Evolutionary conservation across 2,329 filamentous ascomycete species (phyloP), one percentile per base, ranked within the genome.

Genomic region (Fusarium setosum): DNA sequence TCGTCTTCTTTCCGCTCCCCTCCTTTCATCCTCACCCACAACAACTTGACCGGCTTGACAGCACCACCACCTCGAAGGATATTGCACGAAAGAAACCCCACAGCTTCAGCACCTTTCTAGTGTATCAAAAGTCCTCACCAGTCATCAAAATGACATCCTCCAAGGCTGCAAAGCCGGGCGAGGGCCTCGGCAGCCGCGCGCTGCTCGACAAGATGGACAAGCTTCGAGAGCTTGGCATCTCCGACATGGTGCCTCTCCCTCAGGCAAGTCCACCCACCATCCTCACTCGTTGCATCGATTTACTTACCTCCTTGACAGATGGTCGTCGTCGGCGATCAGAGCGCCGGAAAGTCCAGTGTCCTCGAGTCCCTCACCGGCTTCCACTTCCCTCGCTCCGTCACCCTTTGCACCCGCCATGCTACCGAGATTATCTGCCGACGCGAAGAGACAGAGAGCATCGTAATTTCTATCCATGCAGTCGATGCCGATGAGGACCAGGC

Each of bases 341-440:
- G 91, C 0, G 93, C 92, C 40, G 93, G 93, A 72, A 96, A 96
- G 82, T 93, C 90, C 76, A 95, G 92, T 2, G 90, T 96, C 17
- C 81, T 96, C 26, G 92, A 96, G 74, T 94, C 79, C 17, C 61
- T 86, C 29, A 85, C 83, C 0, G 81, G 81, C 0, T 82, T 85
- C 31, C 77, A 79, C 0, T 84, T 86, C 35, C 83, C 83, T 5
- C 77, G 81, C 2, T 76, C 69, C 1, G 75, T 76, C 0, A 80
- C 76, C 1, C 77, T 84, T 1, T 84, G 84, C 42, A 86, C 84
- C 0, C 77, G 83, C 0, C 83, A 84, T 41, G 82, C 79, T 0
- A 86, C 84, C 0, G 80, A 84, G 66, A 84, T 84, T 31, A 80
- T 76, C 5, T 80, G 75, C 56, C 75, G 81, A 2, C 80, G 82